Evolutionary conservation across 2,329 filamentous ascomycete genomes (phyloP), one percentile per base, ranked within the genome.

Genomic region (Myriangium duriaei): DNA sequence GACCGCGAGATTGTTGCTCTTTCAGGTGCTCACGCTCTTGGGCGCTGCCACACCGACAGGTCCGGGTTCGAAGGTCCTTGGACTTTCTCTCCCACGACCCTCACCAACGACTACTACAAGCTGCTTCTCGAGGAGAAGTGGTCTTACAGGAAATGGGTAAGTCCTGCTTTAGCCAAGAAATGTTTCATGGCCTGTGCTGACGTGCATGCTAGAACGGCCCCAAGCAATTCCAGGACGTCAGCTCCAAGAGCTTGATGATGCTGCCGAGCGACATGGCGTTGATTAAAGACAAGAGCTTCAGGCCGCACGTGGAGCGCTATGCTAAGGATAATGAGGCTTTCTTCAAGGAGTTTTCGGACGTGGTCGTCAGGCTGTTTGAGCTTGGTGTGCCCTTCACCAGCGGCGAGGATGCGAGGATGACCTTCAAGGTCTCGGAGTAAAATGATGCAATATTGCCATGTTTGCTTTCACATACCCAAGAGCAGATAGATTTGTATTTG

Each of bases 1-100:
- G 88, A 98, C 65, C 82, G 82, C 55, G 87, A 95, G 64, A 96
- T 96, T 57, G 88, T 95, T 32, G 91, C 88, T 18, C 74, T 96
- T 37, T 71, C 72, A 15, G 86, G 86, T 49, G 86, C 81, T 34
- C 86, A 94, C 66, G 81, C 84, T 37, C 74, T 94, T 26, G 87
- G 87, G 45, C 83, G 87, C 49, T 92, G 82, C 68, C 91, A 96
- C 71, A 70, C 77, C 6, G 81, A 91, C 63, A 84, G 88, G 57
- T 85, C 78, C 46, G 88, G 88, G 46, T 96, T 76, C 62, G 74
- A 81, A 2, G 91, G 91, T 1, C 85, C 86, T 39, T 94, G 86
- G 86, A 85, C 83, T 49, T 91, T 91, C 71, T 86, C 81, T 40
- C 86, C 86, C 18, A 94, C 84, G 31, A 77, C 91, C 42, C 60